Conservation (phyloP, 2,329 filamentous ascomycete species). For the Cordyceps cicadae region DNA sequence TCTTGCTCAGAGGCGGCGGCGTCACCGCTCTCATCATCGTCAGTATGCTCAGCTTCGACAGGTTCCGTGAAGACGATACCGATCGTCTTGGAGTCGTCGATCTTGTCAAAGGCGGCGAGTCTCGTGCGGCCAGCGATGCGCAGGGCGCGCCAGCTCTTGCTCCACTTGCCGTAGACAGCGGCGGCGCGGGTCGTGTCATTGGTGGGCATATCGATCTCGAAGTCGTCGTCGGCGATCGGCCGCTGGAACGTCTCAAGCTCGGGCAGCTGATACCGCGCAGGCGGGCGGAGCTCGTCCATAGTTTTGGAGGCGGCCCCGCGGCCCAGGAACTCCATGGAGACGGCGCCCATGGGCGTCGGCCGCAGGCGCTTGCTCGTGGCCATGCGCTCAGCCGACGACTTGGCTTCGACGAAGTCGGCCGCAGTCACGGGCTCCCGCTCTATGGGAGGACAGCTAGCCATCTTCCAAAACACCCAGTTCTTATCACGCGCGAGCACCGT, state of each 20-base stretch:
- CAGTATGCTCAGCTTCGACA: conserved; percentile 27
- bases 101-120: conserved; percentile 74
- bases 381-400: conserved; percentile 54
- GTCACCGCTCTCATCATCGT: conserved; percentile 26
- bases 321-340: conserved; percentile 71
- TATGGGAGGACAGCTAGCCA: conserved; percentile 85
- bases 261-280: conserved; percentile 58
- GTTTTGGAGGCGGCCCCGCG: conserved; percentile 37
- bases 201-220: conserved; percentile 77
- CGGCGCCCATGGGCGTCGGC: conserved; percentile 59
- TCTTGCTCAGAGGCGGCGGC: conserved; percentile 26
- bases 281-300: conserved; percentile 61
- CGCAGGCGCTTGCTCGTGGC: conserved; percentile 65
- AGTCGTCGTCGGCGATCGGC: conserved; percentile 69
- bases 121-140: conserved; percentile 68
- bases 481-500: conserved; percentile 93
- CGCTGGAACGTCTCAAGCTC: conserved; percentile 61
- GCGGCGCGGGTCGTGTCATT: conserved; percentile 48
- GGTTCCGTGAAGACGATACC: conserved; percentile 46
- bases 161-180: conserved; percentile 65
- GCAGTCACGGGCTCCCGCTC: conserved; percentile 64
- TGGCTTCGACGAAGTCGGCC: conserved; percentile 61
- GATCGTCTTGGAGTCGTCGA: conserved; percentile 72
- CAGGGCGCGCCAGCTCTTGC: conserved; percentile 84
- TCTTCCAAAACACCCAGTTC: conserved; percentile 99